A percentile compares a stretch with the other conserved stretches of the same genome.
These are phyloP conservation scores for Candida ficus DNA, from an alignment of 805 yeast genomes.

Conservation along the genomic window DNA sequence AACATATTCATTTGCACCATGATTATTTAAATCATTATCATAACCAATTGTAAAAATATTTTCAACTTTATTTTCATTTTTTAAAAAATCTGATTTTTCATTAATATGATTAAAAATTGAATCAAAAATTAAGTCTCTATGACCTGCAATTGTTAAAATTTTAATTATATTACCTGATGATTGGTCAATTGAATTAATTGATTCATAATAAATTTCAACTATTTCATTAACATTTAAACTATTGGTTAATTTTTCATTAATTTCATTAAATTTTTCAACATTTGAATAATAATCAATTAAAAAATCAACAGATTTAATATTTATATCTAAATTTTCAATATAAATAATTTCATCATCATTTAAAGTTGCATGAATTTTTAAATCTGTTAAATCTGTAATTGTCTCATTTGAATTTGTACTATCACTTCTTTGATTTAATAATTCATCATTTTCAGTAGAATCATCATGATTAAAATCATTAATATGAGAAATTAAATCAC, in stretches of 20 bases:
- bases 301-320: constrained; percentile 51
- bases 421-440: constrained; percentile 27
- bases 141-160: constrained; percentile 56
- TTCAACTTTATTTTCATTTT: constrained; percentile 28
- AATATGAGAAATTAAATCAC: constrained; percentile 80
- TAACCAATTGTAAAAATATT: constrained; percentile 57
- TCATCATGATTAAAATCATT: constrained; percentile 55
- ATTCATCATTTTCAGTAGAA: background rate
- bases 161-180: constrained; percentile 24
- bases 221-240: constrained; percentile 5
- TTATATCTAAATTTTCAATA: constrained; percentile 60
- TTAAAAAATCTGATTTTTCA: constrained; percentile 15
- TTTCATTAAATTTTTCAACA: background rate
- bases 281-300: constrained; percentile 37
- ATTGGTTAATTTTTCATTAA: background rate
- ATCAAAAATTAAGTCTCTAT: constrained; percentile 65
- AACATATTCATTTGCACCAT: constrained; percentile 57
- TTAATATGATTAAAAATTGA: constrained; percentile 54
- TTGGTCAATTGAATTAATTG: constrained; percentile 26
- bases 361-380: constrained; percentile 70
- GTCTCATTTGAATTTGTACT: constrained; percentile 21
- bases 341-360: constrained; percentile 63
- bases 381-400: background rate
- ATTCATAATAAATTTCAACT: constrained; percentile 13
- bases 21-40: constrained; percentile 27